Evolutionary conservation across 73 alveolate genomes (phyloP).

Genomic region (Stentor coeruleus): DNA sequence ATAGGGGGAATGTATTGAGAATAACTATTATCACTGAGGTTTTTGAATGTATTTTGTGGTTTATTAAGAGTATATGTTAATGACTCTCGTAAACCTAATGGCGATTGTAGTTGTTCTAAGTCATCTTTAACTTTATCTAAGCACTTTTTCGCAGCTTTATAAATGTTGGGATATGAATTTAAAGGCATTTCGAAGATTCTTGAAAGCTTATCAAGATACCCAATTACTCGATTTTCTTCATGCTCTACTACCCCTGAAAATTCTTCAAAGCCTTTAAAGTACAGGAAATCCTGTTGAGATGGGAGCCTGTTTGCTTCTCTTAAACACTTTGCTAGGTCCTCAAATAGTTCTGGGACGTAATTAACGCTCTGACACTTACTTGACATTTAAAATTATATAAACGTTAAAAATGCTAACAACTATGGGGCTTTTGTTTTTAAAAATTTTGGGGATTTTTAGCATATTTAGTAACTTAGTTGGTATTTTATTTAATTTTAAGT

Average conservation of each 20-base stretch:
- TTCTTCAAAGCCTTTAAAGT: background rate
- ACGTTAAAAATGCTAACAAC: background rate
- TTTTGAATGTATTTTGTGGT: background rate
- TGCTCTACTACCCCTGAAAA: too few species aligned
- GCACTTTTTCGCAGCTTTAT: background rate
- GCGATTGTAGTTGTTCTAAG: background rate
- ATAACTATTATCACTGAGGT: background rate
- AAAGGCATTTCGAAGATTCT: background rate
- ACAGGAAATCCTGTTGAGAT: background rate
- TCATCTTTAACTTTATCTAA: background rate
- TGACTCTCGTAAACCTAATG: constrained; percentile 8
- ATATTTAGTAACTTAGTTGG: too few species aligned
- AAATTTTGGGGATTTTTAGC: too few species aligned
- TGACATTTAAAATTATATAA: background rate
- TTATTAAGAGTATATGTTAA: background rate
- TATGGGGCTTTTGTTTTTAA: background rate
- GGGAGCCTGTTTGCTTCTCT: background rate
- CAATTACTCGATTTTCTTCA: background rate
- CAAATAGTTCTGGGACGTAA: background rate
- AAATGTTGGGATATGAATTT: background rate
- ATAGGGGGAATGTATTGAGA: background rate
- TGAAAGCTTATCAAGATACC: background rate
- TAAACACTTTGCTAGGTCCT: background rate
- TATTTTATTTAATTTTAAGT: too few species aligned
- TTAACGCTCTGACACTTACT: background rate